Evolutionary conservation across 306 rosid genomes (phyloP).

Genomic region (Cucurbita pepo): DNA sequence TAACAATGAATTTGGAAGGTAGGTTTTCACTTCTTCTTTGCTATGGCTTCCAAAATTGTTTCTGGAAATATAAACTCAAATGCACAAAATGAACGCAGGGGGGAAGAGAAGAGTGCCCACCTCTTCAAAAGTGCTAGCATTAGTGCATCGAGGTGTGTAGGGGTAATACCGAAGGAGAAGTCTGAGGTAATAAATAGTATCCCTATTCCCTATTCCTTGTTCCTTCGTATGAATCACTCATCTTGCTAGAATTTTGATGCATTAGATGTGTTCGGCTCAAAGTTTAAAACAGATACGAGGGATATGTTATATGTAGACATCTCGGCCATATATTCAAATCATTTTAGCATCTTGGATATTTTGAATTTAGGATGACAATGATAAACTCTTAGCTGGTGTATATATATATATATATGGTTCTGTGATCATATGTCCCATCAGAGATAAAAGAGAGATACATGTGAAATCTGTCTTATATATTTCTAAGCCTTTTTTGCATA

Average conservation of each 20-base stretch:
- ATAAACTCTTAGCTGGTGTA: background rate
- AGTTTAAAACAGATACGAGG: background rate
- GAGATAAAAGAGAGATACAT: background rate
- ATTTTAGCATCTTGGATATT: background rate
- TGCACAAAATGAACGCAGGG: constrained; percentile 28
- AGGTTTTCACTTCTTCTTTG: constrained; percentile 23
- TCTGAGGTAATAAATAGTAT: constrained; percentile 35
- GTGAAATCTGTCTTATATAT: background rate
- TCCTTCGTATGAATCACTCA: background rate
- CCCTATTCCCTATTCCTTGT: background rate
- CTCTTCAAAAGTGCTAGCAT: constrained; percentile 92
- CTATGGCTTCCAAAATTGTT: constrained; percentile 28
- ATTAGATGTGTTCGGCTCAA: background rate
- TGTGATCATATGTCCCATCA: background rate
- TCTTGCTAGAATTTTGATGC: background rate
- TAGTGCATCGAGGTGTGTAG: constrained; percentile 82
- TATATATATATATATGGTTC: background rate
- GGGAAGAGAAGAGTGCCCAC: constrained; percentile 25
- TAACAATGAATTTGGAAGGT: constrained; percentile 26
- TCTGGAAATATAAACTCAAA: constrained; percentile 21
- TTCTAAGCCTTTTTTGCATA: background rate
- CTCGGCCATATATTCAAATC: background rate
- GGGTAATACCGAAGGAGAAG: constrained; percentile 19
- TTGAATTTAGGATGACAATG: background rate
- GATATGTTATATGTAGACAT: background rate